Conservation (phyloP, 1,284 basidiomycete genomes). For the Pseudozyma sp. region DNA sequence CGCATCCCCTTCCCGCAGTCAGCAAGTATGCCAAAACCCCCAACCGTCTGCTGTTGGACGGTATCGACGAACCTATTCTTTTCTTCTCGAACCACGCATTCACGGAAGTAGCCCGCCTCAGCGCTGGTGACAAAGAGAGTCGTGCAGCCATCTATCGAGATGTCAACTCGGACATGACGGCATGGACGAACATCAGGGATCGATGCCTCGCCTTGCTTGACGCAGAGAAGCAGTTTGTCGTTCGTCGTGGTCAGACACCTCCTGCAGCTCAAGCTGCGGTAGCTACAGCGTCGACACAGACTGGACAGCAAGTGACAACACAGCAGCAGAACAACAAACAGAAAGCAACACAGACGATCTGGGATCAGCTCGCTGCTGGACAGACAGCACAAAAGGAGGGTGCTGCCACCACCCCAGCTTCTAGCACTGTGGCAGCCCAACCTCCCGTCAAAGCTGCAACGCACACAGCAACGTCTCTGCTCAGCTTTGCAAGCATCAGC, state of each 20-base stretch:
- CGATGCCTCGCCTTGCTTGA: constrained; percentile 44
- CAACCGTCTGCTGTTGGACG: constrained; percentile 47
- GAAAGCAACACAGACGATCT: constrained; percentile 24
- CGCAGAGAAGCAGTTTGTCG: constrained; percentile 32
- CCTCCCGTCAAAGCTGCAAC: constrained; percentile 1
- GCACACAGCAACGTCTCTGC: constrained; percentile 3
- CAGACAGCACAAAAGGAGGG: constrained; percentile 15
- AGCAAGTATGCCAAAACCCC: constrained; percentile 40
- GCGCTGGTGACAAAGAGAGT: constrained; percentile 26
- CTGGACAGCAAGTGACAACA: neutral
- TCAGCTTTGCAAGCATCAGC: constrained; percentile 9
- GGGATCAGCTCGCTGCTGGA: constrained; percentile 44
- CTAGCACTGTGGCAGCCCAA: neutral
- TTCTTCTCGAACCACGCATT: constrained; percentile 58
- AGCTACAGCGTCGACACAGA: neutral
- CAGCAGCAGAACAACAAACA: constrained; percentile 21
- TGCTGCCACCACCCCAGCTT: constrained; percentile 1
- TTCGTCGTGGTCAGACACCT: constrained; percentile 9
- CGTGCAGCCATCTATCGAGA: constrained; percentile 47
- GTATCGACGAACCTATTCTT: constrained; percentile 42
- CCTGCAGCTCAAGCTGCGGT: neutral
- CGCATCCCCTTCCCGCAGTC: constrained; percentile 47
- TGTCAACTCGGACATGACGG: constrained; percentile 45
- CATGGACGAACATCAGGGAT: constrained; percentile 41
- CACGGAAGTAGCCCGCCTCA: constrained; percentile 45